Percentiles rank a stretch among this genome's conserved stretches.
Evolutionary conservation across 257 asterid genomes (phyloP).

Genomic region (Sherardia arvensis): DNA sequence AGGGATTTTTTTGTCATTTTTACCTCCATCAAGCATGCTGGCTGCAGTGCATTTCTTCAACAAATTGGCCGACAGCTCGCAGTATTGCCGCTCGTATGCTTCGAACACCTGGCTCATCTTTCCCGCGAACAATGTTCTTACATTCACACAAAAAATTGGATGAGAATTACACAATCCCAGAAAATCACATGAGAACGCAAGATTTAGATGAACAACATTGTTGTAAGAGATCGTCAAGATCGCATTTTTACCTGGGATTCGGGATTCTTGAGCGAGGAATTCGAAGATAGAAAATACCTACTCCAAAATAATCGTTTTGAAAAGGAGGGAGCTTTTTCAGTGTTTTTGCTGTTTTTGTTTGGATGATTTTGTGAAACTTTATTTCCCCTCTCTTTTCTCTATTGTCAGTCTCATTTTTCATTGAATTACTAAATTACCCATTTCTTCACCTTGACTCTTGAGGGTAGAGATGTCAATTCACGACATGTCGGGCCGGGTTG

Average conservation of each 20-base stretch:
- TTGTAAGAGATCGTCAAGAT: slow-evolving; percentile 2
- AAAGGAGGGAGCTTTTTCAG: not conserved
- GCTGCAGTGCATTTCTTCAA: slow-evolving; percentile 52
- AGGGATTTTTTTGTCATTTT: not conserved
- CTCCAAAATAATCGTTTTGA: not conserved
- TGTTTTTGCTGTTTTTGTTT: not conserved
- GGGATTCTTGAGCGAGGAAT: not conserved
- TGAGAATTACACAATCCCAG: not conserved
- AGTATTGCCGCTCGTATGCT: slow-evolving; percentile 78
- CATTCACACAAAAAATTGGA: not conserved
- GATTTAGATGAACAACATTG: not conserved
- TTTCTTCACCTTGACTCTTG: too few species aligned
- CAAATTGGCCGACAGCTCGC: slow-evolving; percentile 67
- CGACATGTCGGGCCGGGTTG: too few species aligned
- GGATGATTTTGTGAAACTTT: not conserved
- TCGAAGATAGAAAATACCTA: not conserved
- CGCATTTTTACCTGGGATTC: slow-evolving; percentile 5
- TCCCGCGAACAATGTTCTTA: slow-evolving; percentile 9
- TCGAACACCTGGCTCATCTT: slow-evolving; percentile 75
- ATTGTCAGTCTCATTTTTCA: not conserved
- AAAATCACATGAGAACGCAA: not conserved
- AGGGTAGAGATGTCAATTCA: too few species aligned
- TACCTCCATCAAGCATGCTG: slow-evolving; percentile 59
- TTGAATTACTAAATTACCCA: not conserved
- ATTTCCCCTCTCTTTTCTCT: not conserved